Evolutionary conservation across 2,329 filamentous ascomycete species (phyloP).

Genomic region (Alternaria sp.): DNA sequence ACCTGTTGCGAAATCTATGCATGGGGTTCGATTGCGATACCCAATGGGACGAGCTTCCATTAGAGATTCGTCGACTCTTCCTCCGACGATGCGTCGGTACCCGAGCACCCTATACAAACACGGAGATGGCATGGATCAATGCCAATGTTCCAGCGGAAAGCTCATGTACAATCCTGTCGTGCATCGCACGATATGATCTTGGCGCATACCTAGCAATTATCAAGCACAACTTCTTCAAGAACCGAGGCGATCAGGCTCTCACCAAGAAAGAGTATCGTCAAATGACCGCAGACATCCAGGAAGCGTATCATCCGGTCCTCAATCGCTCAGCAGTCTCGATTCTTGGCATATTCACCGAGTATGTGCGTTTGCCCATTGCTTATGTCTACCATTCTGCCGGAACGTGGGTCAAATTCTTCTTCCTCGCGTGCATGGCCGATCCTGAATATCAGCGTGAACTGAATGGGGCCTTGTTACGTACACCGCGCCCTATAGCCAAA

Average conservation of each 20-base stretch:
- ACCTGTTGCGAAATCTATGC: slow-evolving; percentile 59
- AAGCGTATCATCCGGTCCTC: slow-evolving; percentile 42
- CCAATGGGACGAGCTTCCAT: slow-evolving; percentile 62
- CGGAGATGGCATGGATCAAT: slow-evolving; percentile 57
- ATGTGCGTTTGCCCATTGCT: slow-evolving; percentile 48
- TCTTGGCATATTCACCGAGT: slow-evolving; percentile 32
- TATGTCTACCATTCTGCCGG: slow-evolving; percentile 57
- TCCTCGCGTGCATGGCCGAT: slow-evolving; percentile 62
- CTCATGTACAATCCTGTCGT: slow-evolving; percentile 48
- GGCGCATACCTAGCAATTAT: slow-evolving; percentile 52
- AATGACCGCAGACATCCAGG: slow-evolving; percentile 44
- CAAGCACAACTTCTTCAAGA: slow-evolving; percentile 46
- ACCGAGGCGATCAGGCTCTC: slow-evolving; percentile 30
- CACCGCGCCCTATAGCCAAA: slow-evolving; percentile 48
- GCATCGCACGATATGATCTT: slow-evolving; percentile 60
- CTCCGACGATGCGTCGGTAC: slow-evolving; percentile 58
- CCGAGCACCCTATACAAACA: slow-evolving; percentile 52
- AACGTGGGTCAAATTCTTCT: slow-evolving; percentile 58
- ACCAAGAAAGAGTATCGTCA: slow-evolving; percentile 46
- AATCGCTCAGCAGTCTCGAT: slow-evolving; percentile 40
- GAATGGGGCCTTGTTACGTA: slow-evolving; percentile 53
- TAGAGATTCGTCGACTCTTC: slow-evolving; percentile 57
- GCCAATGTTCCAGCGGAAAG: slow-evolving; percentile 54
- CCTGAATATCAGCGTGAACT: slow-evolving; percentile 63
- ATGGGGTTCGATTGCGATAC: slow-evolving; percentile 61